Conservation (phyloP, 495 filamentous ascomycete genomes). For the Sabuloglossum arenarium region DNA sequence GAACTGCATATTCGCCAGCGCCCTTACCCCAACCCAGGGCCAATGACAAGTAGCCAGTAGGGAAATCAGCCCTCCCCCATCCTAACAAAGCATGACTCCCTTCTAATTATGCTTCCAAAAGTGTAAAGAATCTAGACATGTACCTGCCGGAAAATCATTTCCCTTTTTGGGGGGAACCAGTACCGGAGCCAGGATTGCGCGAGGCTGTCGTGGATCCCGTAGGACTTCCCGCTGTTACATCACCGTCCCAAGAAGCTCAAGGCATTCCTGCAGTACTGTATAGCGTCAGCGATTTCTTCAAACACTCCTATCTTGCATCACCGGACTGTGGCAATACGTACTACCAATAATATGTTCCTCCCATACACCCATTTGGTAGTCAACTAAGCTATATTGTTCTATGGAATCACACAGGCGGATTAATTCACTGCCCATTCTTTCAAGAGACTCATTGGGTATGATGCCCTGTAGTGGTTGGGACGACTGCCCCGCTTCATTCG, state of each 20-base stretch:
- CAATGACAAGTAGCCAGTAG: background rate
- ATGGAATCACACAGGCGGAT: slow-evolving; percentile 66
- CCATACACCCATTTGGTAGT: slow-evolving; percentile 93
- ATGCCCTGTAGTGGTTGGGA: slow-evolving; percentile 40
- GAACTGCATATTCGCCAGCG: too few relatives aligned
- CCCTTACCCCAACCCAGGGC: too few relatives aligned
- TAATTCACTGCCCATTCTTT: slow-evolving; percentile 62
- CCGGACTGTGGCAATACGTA: slow-evolving; percentile 28
- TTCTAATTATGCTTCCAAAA: slow-evolving; percentile 1
- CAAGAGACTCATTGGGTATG: slow-evolving; percentile 44
- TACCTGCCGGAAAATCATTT: background rate
- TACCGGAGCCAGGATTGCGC: background rate
- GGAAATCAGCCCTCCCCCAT: background rate
- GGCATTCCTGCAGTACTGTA: slow-evolving; percentile 5
- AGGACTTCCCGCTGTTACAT: background rate
- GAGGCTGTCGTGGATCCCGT: background rate
- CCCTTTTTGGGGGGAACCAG: background rate
- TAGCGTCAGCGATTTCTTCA: background rate
- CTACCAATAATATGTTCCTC: slow-evolving; percentile 78
- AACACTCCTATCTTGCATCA: background rate
- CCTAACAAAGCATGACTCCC: background rate
- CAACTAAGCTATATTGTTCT: slow-evolving; percentile 76
- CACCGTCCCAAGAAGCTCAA: slow-evolving; percentile 2
- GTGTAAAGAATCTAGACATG: background rate
- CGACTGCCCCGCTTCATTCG: slow-evolving; percentile 36